phyloP scores from a whole-genome alignment of 1,284 basidiomycete species.

The Apiotrichum sp. region DNA sequence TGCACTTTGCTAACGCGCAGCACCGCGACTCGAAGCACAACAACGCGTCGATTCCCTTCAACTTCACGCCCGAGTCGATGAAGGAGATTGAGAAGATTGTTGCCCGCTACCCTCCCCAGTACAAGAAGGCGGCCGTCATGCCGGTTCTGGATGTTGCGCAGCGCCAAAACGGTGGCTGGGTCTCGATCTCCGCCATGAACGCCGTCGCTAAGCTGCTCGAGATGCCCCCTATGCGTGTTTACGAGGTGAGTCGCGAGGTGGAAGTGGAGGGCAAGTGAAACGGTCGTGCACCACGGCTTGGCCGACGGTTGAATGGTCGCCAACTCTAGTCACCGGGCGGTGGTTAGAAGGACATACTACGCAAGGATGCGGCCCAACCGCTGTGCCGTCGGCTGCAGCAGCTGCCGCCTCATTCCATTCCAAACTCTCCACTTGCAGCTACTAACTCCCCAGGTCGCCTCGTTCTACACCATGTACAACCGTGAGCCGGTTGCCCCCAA shows the following conservation, averaged over 20 bases:
- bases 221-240: constrained; percentile 97
- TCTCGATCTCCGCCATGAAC: constrained; percentile 99
- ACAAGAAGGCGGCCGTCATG: constrained; percentile 96
- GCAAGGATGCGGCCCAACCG: too few relatives aligned
- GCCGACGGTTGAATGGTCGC: too few relatives aligned
- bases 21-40: constrained; percentile 92
- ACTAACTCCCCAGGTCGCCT: constrained; percentile 60
- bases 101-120: constrained; percentile 87
- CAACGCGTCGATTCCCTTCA: constrained; percentile 88
- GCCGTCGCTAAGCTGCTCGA: constrained; percentile 86
- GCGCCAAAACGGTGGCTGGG: constrained; percentile 97
- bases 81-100: constrained; percentile 85
- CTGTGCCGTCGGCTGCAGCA: too few relatives aligned
- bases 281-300: background rate
- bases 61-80: constrained; percentile 73
- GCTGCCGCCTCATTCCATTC: too few relatives aligned
- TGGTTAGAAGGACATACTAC: too few relatives aligned
- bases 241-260: constrained; percentile 56
- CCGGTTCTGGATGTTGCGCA: constrained; percentile 94
- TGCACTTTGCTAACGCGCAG: constrained; percentile 46
- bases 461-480: constrained; percentile 99
- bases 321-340: too few relatives aligned
- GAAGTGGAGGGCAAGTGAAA: background rate
- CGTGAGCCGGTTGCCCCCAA: constrained; percentile 90
- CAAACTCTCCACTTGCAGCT: too few relatives aligned